These are phyloP conservation scores for Trametes cinnabarina DNA, from an alignment of 768 basidiomycete genomes.

Conservation along the genomic window DNA sequence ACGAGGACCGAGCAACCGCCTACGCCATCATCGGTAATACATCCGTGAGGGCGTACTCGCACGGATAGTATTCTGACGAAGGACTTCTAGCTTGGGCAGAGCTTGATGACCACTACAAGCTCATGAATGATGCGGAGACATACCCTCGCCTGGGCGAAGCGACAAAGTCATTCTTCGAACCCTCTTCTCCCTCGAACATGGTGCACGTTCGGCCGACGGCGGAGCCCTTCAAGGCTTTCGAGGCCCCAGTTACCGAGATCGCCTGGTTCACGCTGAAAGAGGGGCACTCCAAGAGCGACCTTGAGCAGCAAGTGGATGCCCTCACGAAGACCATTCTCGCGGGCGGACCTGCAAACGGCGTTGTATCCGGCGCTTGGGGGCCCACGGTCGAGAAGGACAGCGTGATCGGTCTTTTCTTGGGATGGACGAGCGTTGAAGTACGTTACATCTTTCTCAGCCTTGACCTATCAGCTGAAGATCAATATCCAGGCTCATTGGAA, in stretches of 20 bases:
- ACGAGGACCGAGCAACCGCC: slow-evolving; percentile 18
- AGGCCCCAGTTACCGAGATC: slow-evolving; percentile 15
- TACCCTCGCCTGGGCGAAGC: slow-evolving; percentile 11
- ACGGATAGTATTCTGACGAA: not conserved
- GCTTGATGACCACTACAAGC: slow-evolving; percentile 9
- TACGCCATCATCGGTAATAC: slow-evolving; percentile 17
- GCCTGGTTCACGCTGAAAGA: slow-evolving; percentile 6
- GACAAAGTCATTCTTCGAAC: not conserved
- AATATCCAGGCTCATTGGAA: slow-evolving; percentile 1
- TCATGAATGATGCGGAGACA: slow-evolving; percentile 12
- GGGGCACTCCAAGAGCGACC: slow-evolving; percentile 3
- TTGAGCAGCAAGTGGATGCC: slow-evolving; percentile 1
- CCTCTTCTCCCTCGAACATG: not conserved
- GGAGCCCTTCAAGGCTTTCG: slow-evolving; percentile 12
- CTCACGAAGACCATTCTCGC: slow-evolving; percentile 3
- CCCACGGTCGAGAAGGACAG: slow-evolving; percentile 8
- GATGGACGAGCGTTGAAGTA: slow-evolving; percentile 12
- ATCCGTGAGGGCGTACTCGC: not conserved
- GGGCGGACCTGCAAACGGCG: not conserved
- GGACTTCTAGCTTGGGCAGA: slow-evolving; percentile 16
- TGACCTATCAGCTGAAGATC: not conserved
- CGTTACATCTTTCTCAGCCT: not conserved
- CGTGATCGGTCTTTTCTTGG: slow-evolving; percentile 1
- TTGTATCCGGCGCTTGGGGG: slow-evolving; percentile 3
- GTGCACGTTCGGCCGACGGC: slow-evolving; percentile 3